A percentile compares a stretch with the other conserved stretches of the same genome.
Evolutionary conservation across 108 stramenopile species (phyloP).

Genomic region (Cyclotella baltica): DNA sequence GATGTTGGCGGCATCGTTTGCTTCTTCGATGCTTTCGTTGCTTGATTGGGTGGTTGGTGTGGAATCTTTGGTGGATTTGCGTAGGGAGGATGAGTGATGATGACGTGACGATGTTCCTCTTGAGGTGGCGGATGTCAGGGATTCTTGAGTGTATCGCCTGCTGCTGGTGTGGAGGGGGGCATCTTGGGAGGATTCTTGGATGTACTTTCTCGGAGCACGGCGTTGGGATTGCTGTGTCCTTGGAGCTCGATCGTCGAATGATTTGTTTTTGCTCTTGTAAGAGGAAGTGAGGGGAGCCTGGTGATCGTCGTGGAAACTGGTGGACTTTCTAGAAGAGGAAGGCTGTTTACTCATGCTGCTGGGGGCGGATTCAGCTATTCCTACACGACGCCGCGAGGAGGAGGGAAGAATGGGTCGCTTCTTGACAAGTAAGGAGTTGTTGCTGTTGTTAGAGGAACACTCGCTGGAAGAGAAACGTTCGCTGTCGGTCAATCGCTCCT

Average conservation of each 20-base stretch:
- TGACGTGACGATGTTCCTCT: background rate
- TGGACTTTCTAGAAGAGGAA: background rate
- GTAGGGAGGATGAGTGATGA: background rate
- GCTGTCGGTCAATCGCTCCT: background rate
- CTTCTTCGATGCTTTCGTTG: no score
- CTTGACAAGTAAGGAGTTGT: background rate
- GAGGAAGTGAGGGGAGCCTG: background rate
- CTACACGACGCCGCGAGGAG: background rate
- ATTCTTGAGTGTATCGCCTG: background rate
- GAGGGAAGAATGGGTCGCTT: background rate
- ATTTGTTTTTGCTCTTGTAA: background rate
- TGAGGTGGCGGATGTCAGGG: background rate
- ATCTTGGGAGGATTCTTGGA: background rate
- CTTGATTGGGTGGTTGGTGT: background rate
- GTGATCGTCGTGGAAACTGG: background rate
- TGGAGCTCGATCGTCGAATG: background rate
- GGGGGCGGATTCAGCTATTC: background rate
- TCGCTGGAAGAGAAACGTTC: conserved; percentile 12
- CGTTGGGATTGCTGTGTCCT: background rate
- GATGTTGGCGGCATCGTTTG: background rate
- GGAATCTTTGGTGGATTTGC: background rate
- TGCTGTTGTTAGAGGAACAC: no score
- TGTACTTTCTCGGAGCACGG: background rate
- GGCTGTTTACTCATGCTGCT: background rate
- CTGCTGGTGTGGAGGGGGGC: no score